Conservation (phyloP, 805 yeast genomes). For the Scheffersomyces amazonensis region DNA sequence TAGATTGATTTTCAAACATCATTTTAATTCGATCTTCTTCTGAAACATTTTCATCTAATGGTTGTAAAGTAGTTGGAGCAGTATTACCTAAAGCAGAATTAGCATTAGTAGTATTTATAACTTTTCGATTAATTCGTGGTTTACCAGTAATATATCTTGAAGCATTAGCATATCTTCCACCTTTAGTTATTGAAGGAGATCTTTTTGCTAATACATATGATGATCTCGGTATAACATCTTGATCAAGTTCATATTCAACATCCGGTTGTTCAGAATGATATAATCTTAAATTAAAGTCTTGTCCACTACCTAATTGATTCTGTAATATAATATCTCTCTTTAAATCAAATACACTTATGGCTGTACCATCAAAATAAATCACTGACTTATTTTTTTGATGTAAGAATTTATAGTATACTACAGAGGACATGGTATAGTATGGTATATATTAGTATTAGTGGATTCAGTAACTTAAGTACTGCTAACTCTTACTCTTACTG, state of each 20-base stretch:
- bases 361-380: conserved; percentile 92
- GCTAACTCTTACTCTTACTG: too few species aligned
- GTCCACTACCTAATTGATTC: conserved; percentile 78
- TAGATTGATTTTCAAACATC: conserved; percentile 91
- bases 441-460: too few species aligned
- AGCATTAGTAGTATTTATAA: conserved; percentile 32
- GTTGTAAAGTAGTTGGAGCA: conserved; percentile 5
- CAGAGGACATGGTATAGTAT: conserved; percentile 86
- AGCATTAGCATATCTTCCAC: conserved; percentile 54
- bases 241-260: conserved; percentile 81
- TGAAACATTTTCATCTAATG: conserved; percentile 43
- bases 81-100: conserved; percentile 15
- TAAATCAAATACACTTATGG: conserved; percentile 89
- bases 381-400: conserved; percentile 81
- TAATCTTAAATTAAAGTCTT: conserved; percentile 74
- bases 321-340: conserved; percentile 84
- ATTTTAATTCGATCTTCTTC: conserved; percentile 88
- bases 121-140: conserved; percentile 47
- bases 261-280: conserved; percentile 57
- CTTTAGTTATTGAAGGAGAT: conserved; percentile 56
- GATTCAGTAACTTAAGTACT: too few species aligned
- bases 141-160: conserved; percentile 71
- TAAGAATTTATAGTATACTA: conserved; percentile 79
- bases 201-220: conserved; percentile 78
- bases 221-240: conserved; percentile 87